A percentile compares a stretch with the other conserved stretches of the same genome.
phyloP scores from a whole-genome alignment of 1,284 basidiomycete species.

The Cystobasidium sp. region DNA sequence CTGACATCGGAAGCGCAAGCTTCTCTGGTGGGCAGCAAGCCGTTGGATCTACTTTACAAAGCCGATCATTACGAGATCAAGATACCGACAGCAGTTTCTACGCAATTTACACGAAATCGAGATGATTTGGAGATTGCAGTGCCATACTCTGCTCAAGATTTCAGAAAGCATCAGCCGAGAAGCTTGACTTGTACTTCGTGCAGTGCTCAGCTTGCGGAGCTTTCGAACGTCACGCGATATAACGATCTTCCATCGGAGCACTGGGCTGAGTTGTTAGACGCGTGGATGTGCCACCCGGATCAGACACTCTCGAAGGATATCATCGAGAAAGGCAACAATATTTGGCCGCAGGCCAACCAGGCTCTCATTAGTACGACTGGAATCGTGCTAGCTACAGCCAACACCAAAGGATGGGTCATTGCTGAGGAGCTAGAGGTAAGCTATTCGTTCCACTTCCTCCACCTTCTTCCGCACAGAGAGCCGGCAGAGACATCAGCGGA shows the following conservation, averaged over 20 bases:
- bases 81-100: slow-evolving; percentile 57
- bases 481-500: background rate
- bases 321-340: slow-evolving; percentile 69
- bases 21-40: slow-evolving; percentile 66
- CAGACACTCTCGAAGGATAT: slow-evolving; percentile 74
- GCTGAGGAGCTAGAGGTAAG: slow-evolving; percentile 65
- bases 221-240: slow-evolving; percentile 59
- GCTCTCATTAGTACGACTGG: slow-evolving; percentile 85
- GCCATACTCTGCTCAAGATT: slow-evolving; percentile 49
- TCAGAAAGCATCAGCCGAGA: slow-evolving; percentile 60
- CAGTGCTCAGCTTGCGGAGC: slow-evolving; percentile 47
- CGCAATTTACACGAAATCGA: slow-evolving; percentile 52
- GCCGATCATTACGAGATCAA: slow-evolving; percentile 73
- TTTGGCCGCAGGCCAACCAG: slow-evolving; percentile 74
- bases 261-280: slow-evolving; percentile 94
- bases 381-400: slow-evolving; percentile 68
- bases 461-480: background rate
- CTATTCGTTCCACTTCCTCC: slow-evolving; percentile 48
- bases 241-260: slow-evolving; percentile 89
- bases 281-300: slow-evolving; percentile 97
- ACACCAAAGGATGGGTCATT: slow-evolving; percentile 62
- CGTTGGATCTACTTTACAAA: slow-evolving; percentile 50
- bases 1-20: slow-evolving; percentile 57
- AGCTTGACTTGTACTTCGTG: slow-evolving; percentile 74
- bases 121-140: slow-evolving; percentile 53